Evolutionary conservation across 2,329 filamentous ascomycete genomes (phyloP), one percentile per base, ranked within the genome.

Genomic region (Penicillium rolfsii): DNA sequence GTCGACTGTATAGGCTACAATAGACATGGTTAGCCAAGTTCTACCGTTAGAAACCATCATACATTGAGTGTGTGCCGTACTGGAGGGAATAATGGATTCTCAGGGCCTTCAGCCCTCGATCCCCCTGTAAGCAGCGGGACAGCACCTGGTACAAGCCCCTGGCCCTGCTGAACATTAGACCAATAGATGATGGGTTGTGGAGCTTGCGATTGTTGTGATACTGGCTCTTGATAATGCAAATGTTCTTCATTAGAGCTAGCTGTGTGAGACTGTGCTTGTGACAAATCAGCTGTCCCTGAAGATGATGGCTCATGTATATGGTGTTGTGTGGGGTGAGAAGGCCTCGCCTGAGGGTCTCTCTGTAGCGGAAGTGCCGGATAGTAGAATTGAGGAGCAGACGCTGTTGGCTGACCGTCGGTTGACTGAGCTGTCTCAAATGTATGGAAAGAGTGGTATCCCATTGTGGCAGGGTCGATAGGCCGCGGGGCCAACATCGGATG

Each of bases 401-500:
- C 35, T n/a, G 36, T 45, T 16, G 66, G 60, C 5, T 22, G 16
- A 4, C 43, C 57, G 14, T 35, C 45, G 14, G 26, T 24, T 19
- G 57, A 28, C 12, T 52, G 49, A 35, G 45, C 30, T 11, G 35
- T 33, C 36, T 58, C 49, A 36, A 55, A 54, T 40, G 64, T 46
- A 4, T 64, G 43, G 12, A 59, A 48, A 19, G 55, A 41, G 16
- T 43, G 48, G 54, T 71, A 64, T 14, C 57, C 66, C 36, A 60
- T 48, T 19, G 57, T 49, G 26, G 52, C 41, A n/a, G 64, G 55
- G 54, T 66, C 55, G 35, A 68, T 55, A 16, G 73, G 68, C n/a
- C 68, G 69, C 11, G 75, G 75, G 9, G 75, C 75, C n/a, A 77
- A 58, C 55, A 74, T 64, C 4, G 73, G 75, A 59, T 72, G 72